Conservation (phyloP, 805 yeast species). For the Kluyveromyces nonfermentans region DNA sequence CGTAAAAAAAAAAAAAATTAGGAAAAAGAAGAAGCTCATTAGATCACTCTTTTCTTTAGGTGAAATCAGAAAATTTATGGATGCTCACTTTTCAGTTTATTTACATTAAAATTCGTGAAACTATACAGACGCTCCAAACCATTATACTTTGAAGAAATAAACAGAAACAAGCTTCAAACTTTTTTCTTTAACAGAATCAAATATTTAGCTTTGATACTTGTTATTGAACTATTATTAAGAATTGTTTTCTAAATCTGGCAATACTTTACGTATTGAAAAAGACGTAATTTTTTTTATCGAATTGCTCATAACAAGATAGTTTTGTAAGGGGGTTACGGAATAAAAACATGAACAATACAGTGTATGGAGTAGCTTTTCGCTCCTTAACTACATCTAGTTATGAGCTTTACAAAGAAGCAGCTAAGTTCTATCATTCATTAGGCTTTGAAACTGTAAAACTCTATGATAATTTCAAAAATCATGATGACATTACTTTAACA, state of each 20-base stretch:
- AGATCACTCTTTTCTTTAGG: not conserved
- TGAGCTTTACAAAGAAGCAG: conserved; percentile 36
- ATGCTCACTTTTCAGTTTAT: not conserved
- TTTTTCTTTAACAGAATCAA: too few species aligned
- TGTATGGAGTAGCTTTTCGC: conserved; percentile 42
- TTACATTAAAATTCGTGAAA: not conserved
- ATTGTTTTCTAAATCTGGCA: too few species aligned
- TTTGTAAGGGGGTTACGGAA: not conserved
- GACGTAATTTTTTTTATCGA: not conserved
- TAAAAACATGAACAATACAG: conserved; percentile 1
- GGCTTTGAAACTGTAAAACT: conserved; percentile 56
- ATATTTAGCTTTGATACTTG: too few species aligned
- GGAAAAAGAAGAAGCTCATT: not conserved
- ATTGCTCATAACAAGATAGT: not conserved
- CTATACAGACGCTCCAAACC: not conserved
- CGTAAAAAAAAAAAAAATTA: too few species aligned
- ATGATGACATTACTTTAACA: conserved; percentile 25
- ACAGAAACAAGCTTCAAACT: not conserved
- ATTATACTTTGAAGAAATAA: not conserved
- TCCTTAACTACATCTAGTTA: conserved; percentile 52
- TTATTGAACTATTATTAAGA: too few species aligned
- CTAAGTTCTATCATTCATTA: conserved; percentile 47
- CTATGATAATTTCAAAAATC: conserved; percentile 42
- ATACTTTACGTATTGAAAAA: not conserved
- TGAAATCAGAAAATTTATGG: not conserved